Conservation (phyloP, 2,329 filamentous ascomycete species). For the Aschersonia sp. region DNA sequence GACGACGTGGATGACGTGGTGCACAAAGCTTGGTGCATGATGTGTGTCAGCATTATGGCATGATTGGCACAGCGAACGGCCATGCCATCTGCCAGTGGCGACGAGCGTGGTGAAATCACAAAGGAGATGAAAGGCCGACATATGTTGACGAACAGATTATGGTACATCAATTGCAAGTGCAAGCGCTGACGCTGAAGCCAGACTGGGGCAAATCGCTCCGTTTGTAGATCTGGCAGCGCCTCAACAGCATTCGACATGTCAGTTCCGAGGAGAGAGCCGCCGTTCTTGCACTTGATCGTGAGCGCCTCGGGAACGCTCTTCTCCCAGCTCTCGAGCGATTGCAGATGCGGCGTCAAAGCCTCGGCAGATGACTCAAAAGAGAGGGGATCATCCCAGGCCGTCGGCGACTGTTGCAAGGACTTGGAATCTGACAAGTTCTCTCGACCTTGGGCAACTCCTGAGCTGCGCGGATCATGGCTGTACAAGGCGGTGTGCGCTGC, state of each 20-base stretch:
- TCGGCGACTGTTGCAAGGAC: background rate
- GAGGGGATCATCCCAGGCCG: background rate
- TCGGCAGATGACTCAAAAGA: background rate
- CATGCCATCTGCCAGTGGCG: background rate
- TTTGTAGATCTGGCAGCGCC: conserved; percentile 6
- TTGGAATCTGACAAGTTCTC: background rate
- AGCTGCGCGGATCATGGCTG: background rate
- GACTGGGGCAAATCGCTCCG: conserved; percentile 17
- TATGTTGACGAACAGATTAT: conserved; percentile 20
- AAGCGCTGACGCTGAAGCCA: conserved; percentile 26
- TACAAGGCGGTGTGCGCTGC: conserved; percentile 9
- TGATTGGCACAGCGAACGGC: conserved; percentile 10
- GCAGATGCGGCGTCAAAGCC: conserved; percentile 8
- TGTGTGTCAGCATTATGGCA: conserved; percentile 9
- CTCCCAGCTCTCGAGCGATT: conserved; percentile 15
- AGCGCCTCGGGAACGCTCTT: conserved; percentile 19
- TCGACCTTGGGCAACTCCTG: background rate
- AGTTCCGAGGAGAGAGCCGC: conserved; percentile 17
- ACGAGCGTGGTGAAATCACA: conserved; percentile 6
- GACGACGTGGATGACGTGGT: conserved; percentile 6
- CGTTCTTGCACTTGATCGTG: conserved; percentile 16
- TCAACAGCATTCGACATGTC: background rate
- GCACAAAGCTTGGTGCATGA: conserved; percentile 9
- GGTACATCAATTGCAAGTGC: conserved; percentile 25
- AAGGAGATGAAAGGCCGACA: conserved; percentile 25